phyloP scores from a whole-genome alignment of 345 rosid genomes.

The Eucalyptus erythrocorys region DNA sequence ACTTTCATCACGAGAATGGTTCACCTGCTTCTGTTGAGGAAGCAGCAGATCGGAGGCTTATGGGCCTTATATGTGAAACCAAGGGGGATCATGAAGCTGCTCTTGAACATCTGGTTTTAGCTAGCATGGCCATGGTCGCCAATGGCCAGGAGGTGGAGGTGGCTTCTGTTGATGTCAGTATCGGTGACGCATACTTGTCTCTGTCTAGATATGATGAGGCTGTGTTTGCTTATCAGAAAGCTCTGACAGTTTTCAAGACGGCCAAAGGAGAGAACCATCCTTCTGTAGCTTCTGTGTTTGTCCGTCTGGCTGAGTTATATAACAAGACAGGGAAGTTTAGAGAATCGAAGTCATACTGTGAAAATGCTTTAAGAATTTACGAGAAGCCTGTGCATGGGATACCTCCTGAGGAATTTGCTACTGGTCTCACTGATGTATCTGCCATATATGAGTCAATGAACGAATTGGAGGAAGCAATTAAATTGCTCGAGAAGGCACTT shows the following conservation, averaged over 20 bases:
- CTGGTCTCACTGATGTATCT: constrained; percentile 75
- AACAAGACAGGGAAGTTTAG: constrained; percentile 68
- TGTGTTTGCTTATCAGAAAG: constrained; percentile 77
- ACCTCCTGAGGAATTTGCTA: constrained; percentile 73
- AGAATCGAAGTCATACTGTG: constrained; percentile 78
- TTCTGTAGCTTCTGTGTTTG: constrained; percentile 68
- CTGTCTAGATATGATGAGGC: constrained; percentile 82
- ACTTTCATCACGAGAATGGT: constrained; percentile 53
- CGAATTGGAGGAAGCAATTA: constrained; percentile 60
- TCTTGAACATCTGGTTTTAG: constrained; percentile 83
- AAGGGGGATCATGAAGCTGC: constrained; percentile 80
- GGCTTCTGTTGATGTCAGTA: constrained; percentile 82
- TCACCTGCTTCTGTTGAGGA: constrained; percentile 66
- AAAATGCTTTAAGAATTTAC: constrained; percentile 75
- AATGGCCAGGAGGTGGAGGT: constrained; percentile 75
- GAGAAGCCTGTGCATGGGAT: constrained; percentile 50
- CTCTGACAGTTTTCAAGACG: constrained; percentile 63
- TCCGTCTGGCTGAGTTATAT: constrained; percentile 80
- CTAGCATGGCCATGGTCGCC: constrained; percentile 85
- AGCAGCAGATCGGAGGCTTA: constrained; percentile 80
- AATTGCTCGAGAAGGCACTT: constrained; percentile 66
- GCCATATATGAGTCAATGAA: constrained; percentile 87
- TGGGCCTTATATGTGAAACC: constrained; percentile 92
- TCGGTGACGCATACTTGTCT: constrained; percentile 86
- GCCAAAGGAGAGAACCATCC: constrained; percentile 86